Evolutionary conservation across 1,284 basidiomycete species (phyloP).

Genomic region (Cryptococcus sp.): DNA sequence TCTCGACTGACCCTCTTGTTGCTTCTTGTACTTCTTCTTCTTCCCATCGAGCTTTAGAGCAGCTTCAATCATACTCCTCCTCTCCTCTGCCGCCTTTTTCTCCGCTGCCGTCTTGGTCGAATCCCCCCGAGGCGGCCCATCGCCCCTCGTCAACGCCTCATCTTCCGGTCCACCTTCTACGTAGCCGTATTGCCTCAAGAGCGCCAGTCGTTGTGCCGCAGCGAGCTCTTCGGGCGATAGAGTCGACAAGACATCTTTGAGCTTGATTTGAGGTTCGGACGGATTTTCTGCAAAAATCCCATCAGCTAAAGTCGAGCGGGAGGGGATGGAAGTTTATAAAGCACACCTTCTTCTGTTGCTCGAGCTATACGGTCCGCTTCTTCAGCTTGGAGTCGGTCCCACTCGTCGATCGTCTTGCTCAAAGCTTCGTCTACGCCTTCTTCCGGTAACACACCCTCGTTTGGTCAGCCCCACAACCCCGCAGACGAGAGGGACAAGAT

Average conservation of each 20-base stretch:
- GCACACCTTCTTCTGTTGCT: constrained; percentile 12
- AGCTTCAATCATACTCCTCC: constrained; percentile 32
- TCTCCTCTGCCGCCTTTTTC: constrained; percentile 39
- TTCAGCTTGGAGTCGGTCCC: constrained; percentile 23
- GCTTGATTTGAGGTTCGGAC: constrained; percentile 9
- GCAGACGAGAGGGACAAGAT: too few relatives aligned
- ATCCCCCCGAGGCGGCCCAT: constrained; percentile 25
- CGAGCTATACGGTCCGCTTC: constrained; percentile 13
- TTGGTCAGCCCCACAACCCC: too few relatives aligned
- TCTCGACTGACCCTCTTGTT: constrained; percentile 32
- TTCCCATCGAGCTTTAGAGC: constrained; percentile 39
- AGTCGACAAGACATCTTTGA: constrained; percentile 24
- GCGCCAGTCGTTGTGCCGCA: constrained; percentile 32
- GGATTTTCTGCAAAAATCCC: constrained; percentile 1
- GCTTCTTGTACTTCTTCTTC: constrained; percentile 43
- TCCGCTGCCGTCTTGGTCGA: constrained; percentile 19
- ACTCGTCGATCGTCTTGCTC: constrained; percentile 30
- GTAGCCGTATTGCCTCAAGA: constrained; percentile 45
- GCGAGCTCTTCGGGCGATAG: constrained; percentile 41
- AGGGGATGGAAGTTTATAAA: background rate
- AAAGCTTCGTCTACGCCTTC: constrained; percentile 31
- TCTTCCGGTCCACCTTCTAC: constrained; percentile 15
- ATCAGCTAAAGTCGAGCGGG: background rate
- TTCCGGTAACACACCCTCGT: constrained; percentile 24
- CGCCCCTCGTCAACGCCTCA: constrained; percentile 9